A percentile compares a stretch with the other conserved stretches of the same genome.
These are phyloP conservation scores for Pythium plurisporium DNA, from an alignment of 352 stramenopile species.

Conservation along the genomic window DNA sequence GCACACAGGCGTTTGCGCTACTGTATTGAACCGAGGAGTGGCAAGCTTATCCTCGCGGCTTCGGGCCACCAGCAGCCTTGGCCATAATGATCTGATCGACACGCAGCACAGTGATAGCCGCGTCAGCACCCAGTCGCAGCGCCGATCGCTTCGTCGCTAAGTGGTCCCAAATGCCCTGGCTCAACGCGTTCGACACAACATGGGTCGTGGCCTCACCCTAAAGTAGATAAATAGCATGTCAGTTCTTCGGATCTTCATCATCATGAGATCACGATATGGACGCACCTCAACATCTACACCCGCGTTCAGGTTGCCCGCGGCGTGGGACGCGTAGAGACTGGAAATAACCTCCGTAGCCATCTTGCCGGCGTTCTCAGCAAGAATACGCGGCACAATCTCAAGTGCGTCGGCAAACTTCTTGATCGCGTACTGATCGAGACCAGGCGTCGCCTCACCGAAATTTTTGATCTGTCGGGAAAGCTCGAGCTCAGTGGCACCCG, in stretches of 20 bases:
- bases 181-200: slow-evolving; percentile 73
- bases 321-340: slow-evolving; percentile 93
- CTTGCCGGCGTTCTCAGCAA: slow-evolving; percentile 97
- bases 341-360: slow-evolving; percentile 94
- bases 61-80: slow-evolving; percentile 93
- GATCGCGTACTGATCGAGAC: slow-evolving; percentile 99
- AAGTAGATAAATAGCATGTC: slow-evolving; percentile 10
- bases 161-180: slow-evolving; percentile 90
- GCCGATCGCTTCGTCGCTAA: slow-evolving; percentile 96
- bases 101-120: slow-evolving; percentile 97
- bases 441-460: slow-evolving; percentile 94
- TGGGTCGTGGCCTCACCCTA: slow-evolving; percentile 75
- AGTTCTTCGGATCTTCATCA: no score
- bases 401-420: slow-evolving; percentile 98
- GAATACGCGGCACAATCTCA: slow-evolving; percentile 96
- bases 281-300: slow-evolving; percentile 94
- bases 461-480: slow-evolving; percentile 92
- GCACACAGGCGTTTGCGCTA: slow-evolving; percentile 8
- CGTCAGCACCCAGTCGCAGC: slow-evolving; percentile 96
- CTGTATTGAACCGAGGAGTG: slow-evolving; percentile 12
- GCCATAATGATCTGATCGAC: slow-evolving; percentile 99
- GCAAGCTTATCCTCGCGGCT: slow-evolving; percentile 76
- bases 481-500: slow-evolving; percentile 95
- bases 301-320: slow-evolving; percentile 84
- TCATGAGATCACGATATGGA: neutral